phyloP scores from a whole-genome alignment of 2,329 filamentous ascomycete species.

The Aspergillus sp. region DNA sequence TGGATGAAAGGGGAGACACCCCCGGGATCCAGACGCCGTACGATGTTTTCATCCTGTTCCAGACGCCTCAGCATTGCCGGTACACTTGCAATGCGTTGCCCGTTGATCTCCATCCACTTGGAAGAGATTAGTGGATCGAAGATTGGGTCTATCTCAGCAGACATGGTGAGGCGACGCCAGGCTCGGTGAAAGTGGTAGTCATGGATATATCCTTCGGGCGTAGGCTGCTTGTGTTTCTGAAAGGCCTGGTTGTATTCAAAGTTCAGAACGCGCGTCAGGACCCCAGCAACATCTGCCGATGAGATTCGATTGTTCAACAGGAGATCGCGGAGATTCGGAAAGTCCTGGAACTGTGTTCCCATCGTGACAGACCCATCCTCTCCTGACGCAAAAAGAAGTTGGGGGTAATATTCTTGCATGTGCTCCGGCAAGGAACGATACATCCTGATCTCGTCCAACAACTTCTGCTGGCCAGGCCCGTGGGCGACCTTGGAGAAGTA shows the following conservation, averaged over 20 bases:
- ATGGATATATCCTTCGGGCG: neutral
- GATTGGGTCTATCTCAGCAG: neutral
- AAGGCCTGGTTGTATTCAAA: neutral
- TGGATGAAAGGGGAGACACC: neutral
- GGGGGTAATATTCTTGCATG: neutral
- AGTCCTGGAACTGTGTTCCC: neutral
- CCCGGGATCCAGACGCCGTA: neutral
- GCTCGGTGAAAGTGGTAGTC: neutral
- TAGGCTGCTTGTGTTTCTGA: neutral
- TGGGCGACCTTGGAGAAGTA: neutral
- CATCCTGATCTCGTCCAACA: neutral
- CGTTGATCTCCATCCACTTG: neutral
- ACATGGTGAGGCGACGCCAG: neutral
- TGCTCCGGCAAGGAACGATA: neutral
- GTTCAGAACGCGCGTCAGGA: neutral
- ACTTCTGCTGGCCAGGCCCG: neutral
- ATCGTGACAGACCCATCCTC: neutral
- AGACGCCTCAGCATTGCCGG: neutral
- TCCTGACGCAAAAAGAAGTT: neutral
- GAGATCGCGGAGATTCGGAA: neutral
- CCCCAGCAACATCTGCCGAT: neutral
- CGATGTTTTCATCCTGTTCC: neutral
- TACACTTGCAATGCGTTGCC: neutral
- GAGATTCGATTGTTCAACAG: neutral
- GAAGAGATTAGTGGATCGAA: neutral